These are phyloP conservation scores for Licmophora abbreviata DNA, from an alignment of 108 stramenopile species.

Conservation along the genomic window DNA sequence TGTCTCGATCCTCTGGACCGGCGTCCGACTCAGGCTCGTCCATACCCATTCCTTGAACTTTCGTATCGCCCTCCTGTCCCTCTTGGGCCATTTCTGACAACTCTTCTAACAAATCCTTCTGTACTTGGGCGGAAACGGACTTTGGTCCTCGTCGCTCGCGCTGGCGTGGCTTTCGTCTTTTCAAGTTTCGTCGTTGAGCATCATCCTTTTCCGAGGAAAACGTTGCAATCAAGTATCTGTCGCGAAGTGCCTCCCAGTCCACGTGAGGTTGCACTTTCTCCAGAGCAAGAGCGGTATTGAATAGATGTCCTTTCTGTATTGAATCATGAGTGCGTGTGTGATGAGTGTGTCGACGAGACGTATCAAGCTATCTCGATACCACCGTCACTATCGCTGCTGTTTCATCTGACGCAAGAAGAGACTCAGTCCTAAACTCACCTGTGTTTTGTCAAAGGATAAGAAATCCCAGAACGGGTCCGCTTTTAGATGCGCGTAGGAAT, in stretches of 20 bases:
- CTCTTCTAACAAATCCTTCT: neutral
- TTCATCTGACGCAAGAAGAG: neutral
- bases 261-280: conserved; percentile 1
- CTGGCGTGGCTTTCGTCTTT: neutral
- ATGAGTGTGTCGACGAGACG: neutral
- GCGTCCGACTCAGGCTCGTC: neutral
- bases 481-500: too few species aligned
- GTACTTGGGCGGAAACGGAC: too few species aligned
- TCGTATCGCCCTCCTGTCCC: neutral
- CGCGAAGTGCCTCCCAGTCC: conserved; percentile 5
- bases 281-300: neutral
- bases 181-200: neutral
- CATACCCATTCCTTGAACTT: neutral
- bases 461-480: conserved; percentile 1
- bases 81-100: neutral
- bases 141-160: neutral
- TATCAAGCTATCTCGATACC: neutral
- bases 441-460: neutral
- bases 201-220: neutral
- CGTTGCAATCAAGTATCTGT: conserved; percentile 4
- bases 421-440: neutral
- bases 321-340: neutral
- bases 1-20: neutral
- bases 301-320: neutral
- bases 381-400: neutral